Evolutionary conservation across 2,329 filamentous ascomycete species (phyloP), one percentile per base, ranked within the genome.

Genomic region (Colletotrichum lini): DNA sequence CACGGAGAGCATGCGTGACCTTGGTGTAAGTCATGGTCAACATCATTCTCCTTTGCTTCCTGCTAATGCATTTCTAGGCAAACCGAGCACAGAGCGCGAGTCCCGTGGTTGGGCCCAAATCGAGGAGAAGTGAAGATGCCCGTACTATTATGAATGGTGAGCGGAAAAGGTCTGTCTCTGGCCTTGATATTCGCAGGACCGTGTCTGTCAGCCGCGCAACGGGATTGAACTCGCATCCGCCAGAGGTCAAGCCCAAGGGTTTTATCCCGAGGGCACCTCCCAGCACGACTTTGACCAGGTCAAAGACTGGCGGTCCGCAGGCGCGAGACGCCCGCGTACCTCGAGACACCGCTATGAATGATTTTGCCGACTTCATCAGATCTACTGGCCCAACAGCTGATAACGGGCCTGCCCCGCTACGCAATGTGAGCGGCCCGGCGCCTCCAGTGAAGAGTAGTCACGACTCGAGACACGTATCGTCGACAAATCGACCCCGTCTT

Each of bases 321-420:
- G 90, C 94, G 30, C 89, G 95, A 73, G 95, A 98, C 74, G 91
- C 94, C 2, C 89, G 92, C 72, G 85, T 93, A 10, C 87, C 90
- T 12, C 85, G 87, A 6, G 93, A 95, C 73, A 94, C 94, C 0
- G 89, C 92, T 10, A 87, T 91, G 56, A 70, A 65, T 23, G 95
- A 98, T 76, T 94, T 98, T 82, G 93, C 94, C 26, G 93, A 97
- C 70, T 98, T 98, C 79, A 94, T 97, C 77, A 92, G 94, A 71
- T 93, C 93, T 0, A 97, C 94, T 40, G 94, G 94, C 2, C 93
- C 96, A 18, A 78, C 86, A n/a, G 83, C 82, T 47, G 85, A 85
- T 53, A 82, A 79, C 59, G 78, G 78, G 16, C 76, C 80, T 23
- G 71, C 79, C 23, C 77, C 81, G 10, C 75, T 82, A 53, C 82